Evolutionary conservation across 108 stramenopile genomes (phyloP), one percentile per base, ranked within the genome.

Genomic region (Pseudonitzschia pungens): DNA sequence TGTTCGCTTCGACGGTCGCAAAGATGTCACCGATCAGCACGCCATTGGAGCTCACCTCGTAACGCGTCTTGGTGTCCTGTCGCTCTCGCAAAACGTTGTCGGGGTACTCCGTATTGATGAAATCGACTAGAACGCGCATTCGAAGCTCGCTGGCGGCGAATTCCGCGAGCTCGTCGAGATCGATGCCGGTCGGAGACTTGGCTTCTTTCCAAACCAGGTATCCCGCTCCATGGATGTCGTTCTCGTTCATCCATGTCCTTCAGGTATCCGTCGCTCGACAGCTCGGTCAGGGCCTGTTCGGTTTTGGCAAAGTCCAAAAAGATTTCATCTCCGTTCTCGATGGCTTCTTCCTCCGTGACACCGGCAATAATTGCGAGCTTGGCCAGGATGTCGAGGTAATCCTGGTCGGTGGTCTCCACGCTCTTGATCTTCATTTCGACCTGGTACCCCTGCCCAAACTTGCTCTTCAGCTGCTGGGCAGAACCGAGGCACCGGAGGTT

Each of bases 401-500:
- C 82, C 45, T 83, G 75, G 44, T 80, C 79, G 36, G 77, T 70
- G 16, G 74, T 74, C 14, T 76, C 58, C 0, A 79, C 77, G 32
- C 78, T 54, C 71, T 83, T 79, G n/a, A 89, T 70, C 74, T 92
- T 92, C 74, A 87, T 57, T 81, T 95, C 93, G 24, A 95, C 65
- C 68, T 95, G 91, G 48, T 83, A 95, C 9, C 93, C 93, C 45
- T 84, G 72, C 2, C 93, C 93, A 63, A 92, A 95, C 63, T 90
- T 87, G 78, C 70, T 83, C 78, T 95, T 95, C 71, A 95, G 48
- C 66, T 88, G 87, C 82, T 95, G 88, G 1, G 93, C 93, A 56
- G 88, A 89, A 26, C 99, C 99, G 20, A 95, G 44, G 75, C 97
- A 98, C 27, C 84, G 75, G 9, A 99, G 83, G 15, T 69, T 84